Evolutionary conservation across 2,329 filamentous ascomycete species (phyloP), one percentile per base, ranked within the genome.

Genomic region (Sphaerulina vaccinii): DNA sequence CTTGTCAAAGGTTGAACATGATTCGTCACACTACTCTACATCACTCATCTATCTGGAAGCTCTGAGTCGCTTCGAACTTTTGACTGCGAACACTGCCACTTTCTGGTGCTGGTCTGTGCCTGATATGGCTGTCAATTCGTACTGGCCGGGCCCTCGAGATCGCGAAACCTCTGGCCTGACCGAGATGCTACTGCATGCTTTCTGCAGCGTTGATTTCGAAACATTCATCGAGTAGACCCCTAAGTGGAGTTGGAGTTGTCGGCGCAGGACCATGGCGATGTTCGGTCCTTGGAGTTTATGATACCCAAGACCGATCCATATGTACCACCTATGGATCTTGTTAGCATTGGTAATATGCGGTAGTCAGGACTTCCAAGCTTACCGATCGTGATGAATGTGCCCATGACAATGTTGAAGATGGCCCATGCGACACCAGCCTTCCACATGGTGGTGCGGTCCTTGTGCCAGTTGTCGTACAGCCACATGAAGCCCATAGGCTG

Each of bases 241-340:
- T 15, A 39, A 18, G n/a, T 13, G 0, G 52, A 62, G 18, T 58
- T 63, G 3, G 69, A 70, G 13, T 68, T 61, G 24, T 61, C 59
- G 7, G 54, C 57, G n/a, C 59, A 61, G 9, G 55, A 58, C 57
- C 59, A 61, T 9, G 57, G 57, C n/a, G 48, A 19, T 16, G 59
- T 56, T 21, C 57, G 48, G 19, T 51, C 51, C 21, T 52, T 43
- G 5, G 51, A 51, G 40, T 71, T 64, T 15, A 72, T 67, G 23
- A 75, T 72, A 2, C 62, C 67, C 7, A 73, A 60, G 7, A 77
- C 61, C 0, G 73, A 73, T 1, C 73, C 73, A 42, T 76, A 76
- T 0, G 74, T 75, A 1, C 74, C 74, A 2, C 65, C 70, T 74
- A 15, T 43, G 33, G n/a, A 44, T 27, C 21, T 10, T n/a, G 22